Base-by-base conservation (phyloP, 345 rosid species). In the Pugionium dolabratum region DNA sequence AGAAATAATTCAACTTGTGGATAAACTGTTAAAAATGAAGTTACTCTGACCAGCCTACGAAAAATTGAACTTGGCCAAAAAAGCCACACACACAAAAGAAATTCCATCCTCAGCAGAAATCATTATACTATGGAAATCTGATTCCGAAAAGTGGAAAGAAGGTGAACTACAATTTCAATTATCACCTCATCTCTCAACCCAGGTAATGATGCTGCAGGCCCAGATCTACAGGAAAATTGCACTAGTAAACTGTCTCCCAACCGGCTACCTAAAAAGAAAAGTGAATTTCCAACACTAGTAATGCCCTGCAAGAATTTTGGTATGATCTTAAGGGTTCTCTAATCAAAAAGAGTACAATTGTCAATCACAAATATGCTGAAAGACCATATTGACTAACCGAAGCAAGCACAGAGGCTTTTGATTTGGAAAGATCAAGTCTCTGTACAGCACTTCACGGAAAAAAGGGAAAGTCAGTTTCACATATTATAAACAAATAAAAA, bases 171-270 rank as follows among this genome's bases (percentile, higher is more conserved):
- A 37, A 41, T 42, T 9, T 31, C 11, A 62, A 51, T 60, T 41
- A 74, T 75, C 68, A 90, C 99, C 97, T 90, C 99, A 78, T 90
- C 97, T 78, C 84, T 86, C 68, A 83, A 73, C 66, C 86, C 86
- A 67, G 85, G 74, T 65, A 86, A 72, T 59, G 81, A 71, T 61
- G 73, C 61, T 59, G 91, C 82, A 66, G 96, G 60, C 46, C 87
- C 97, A 46, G 80, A 76, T 43, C 86, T 85, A 77, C 82, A 69
- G 43, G 86, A 81, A 76, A 79, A 90, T 58, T 94, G 99, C 64
- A 90, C 99, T 53, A 94, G 95, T 75, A 88, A 79, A 85, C 99
- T 94, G 82, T 94, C 97, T 42, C 99, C 97, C 80, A 90, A 71
- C 48, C 96, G 92, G 81, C 99, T 94, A 65, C 86, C 96, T 62